Base-by-base conservation (phyloP, 106 monocot genomes). In the Agapanthus africanus region DNA sequence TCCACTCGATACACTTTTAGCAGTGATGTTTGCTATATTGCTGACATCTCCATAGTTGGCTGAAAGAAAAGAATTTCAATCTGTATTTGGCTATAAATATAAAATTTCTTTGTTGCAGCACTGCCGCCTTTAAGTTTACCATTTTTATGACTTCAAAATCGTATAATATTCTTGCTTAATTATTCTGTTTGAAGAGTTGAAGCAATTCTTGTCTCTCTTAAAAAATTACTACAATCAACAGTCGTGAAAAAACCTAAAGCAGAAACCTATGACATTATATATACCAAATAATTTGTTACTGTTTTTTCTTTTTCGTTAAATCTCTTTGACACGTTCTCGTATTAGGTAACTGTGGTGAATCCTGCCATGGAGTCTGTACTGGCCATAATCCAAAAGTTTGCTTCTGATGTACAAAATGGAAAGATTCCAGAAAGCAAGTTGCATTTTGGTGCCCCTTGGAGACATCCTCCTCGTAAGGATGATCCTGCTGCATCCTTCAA, bases 281-380 rank as follows among this genome's bases (percentile, higher is more conserved):
- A 30, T 56, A 11, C 28, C 56, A 56, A 30, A 28, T 11, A 7
- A 35, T 25, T 35, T 56, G 6, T 28, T 56, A 28, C 56, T 56
- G 26, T 9, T 35, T 61, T 14, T 42, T 66, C 4, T 9, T 16
- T 15, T 44, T 30, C 13, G 7, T 7, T 35, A n/a, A n/a, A n/a
- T n/a, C n/a, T n/a, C 18, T 47, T 47, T 6, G 21, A 22, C 56
- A 22, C 7, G 56, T 42, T 41, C 14, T 66, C 25, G 18, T 69
- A 16, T 61, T 71, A 97, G 95, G 91, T 86, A 23, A 78, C 67
- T 74, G 83, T 89, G 75, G 91, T 97, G 57, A 86, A 97, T 66
- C 91, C 95, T 63, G 95, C 95, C 4, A 89, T 97, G 91, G 90
- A 97, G 61, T 78, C 78, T 39, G 95, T 72, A n/a, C 33, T 92